Conservation (phyloP, 2,329 filamentous ascomycete species). For the Diaporthe humulicola region DNA sequence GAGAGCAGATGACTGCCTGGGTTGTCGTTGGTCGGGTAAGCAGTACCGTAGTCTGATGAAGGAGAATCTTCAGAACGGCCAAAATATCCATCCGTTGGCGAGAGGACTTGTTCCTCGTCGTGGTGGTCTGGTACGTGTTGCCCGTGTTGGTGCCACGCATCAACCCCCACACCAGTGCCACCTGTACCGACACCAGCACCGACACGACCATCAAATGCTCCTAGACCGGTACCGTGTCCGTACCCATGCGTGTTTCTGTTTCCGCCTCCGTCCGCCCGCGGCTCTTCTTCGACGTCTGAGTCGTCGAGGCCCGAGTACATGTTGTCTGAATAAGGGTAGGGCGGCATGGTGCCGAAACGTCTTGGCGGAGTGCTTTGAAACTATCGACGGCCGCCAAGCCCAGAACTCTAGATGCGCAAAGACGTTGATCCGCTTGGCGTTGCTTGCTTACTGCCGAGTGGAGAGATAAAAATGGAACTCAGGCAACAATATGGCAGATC, state of each 20-base stretch:
- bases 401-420: constrained; percentile 3
- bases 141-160: not conserved
- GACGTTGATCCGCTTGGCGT: constrained; percentile 31
- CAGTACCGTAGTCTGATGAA: constrained; percentile 11
- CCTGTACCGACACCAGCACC: not conserved
- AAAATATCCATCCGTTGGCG: constrained; percentile 68
- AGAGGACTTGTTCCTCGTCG: constrained; percentile 52
- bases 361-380: constrained; percentile 42
- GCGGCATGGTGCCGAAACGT: constrained; percentile 54
- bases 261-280: constrained; percentile 40
- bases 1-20: constrained; percentile 4
- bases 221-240: constrained; percentile 6
- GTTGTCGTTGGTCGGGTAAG: constrained; percentile 42
- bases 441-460: constrained; percentile 34
- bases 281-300: constrained; percentile 38
- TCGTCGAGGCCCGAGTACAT: constrained; percentile 56
- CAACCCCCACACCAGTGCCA: not conserved
- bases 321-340: constrained; percentile 60
- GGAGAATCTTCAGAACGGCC: constrained; percentile 45
- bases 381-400: constrained; percentile 35
- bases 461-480: constrained; percentile 24
- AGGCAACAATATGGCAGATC: not conserved
- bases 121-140: constrained; percentile 33
- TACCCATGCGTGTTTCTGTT: constrained; percentile 29
- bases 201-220: not conserved